These are phyloP conservation scores for Vitis hybrid DNA, from an alignment of 177 flowering plant species.

Conservation along the genomic window DNA sequence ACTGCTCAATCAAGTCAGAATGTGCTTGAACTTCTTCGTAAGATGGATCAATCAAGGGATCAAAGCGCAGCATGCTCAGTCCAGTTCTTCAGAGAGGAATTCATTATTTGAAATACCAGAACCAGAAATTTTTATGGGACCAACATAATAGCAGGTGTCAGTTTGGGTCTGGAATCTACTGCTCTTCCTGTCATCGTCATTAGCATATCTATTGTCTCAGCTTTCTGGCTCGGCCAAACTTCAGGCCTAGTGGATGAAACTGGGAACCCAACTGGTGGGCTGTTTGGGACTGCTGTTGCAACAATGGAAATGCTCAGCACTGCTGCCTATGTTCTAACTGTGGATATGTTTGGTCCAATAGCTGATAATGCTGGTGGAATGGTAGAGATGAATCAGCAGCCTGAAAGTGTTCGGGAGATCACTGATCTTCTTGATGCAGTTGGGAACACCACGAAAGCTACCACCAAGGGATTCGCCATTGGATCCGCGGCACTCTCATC, in stretches of 20 bases:
- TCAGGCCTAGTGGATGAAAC: constrained; percentile 90
- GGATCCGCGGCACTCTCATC: constrained; percentile 99
- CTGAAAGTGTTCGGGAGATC: constrained; percentile 97
- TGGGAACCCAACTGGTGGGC: constrained; percentile 90
- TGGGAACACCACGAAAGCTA: constrained; percentile 98
- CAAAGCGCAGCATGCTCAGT: too few species aligned
- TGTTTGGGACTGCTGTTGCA: constrained; percentile 99
- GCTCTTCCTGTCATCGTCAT: constrained; percentile 98
- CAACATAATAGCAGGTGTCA: constrained; percentile 95
- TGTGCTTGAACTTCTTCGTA: too few species aligned
- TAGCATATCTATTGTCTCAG: constrained; percentile 75
- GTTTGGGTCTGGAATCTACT: constrained; percentile 96
- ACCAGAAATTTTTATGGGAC: constrained; percentile 43
- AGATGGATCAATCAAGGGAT: too few species aligned
- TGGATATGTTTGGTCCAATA: constrained; percentile 99
- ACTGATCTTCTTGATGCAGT: constrained; percentile 98
- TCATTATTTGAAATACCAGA: too few species aligned
- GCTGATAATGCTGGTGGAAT: constrained; percentile 99
- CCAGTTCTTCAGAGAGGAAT: too few species aligned
- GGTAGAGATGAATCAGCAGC: constrained; percentile 99
- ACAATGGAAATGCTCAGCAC: constrained; percentile 99
- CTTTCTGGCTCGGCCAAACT: constrained; percentile 94
- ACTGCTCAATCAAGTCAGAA: too few species aligned
- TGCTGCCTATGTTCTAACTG: constrained; percentile 97
- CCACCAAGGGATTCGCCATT: constrained; percentile 99